Base-by-base conservation (phyloP, 1,284 basidiomycete genomes). In the Vanrija sp. region DNA sequence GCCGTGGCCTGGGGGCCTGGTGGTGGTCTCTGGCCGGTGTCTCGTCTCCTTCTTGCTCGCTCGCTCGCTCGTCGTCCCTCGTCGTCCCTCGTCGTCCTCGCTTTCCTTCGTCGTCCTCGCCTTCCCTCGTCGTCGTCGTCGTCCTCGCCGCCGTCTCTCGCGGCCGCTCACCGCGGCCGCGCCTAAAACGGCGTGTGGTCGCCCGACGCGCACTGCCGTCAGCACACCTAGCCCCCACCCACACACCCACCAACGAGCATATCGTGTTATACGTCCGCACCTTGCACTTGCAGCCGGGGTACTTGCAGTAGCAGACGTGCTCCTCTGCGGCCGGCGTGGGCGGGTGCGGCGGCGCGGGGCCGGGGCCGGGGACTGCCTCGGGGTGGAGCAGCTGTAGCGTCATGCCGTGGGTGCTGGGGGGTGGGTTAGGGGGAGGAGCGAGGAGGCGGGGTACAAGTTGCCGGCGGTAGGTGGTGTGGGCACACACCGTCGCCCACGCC, bases 251-350 rank as follows among this genome's bases (percentile, higher is more conserved):
- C 47, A 59, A 37, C 22, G 44, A 56, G 49, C 57, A 59, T 18
- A 59, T 48, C 6, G 50, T 51, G 38, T 48, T 39, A 6, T 47
- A 49, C 16, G 57, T 59, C 57, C 55, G 55, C 35, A 59, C 57
- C 43, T 59, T 59, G 51, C 57, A 59, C 43, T 56, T 59, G 51
- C 57, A 59, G 20, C 57, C 57, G 4, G 57, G 53, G 20, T 47
- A 42, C 9, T 54, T 50, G 49, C 57, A 59, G 35, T 49, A 48
- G 48, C 57, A 59, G 43, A 51, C 35, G 49, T 56, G 57, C 24
- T 59, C 57, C n/a, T 59, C 57, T 14, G 35, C 27, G 25, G 48
- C 41, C 41, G 19, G 41, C 10, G 23, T 49, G 39, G 53, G 47
- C 27, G 39, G 14, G 23, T 16, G 53, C 23, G 44, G 44, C 19